These are phyloP conservation scores for Barbarea vulgaris DNA, from an alignment of 345 rosid species.

Conservation along the genomic window DNA sequence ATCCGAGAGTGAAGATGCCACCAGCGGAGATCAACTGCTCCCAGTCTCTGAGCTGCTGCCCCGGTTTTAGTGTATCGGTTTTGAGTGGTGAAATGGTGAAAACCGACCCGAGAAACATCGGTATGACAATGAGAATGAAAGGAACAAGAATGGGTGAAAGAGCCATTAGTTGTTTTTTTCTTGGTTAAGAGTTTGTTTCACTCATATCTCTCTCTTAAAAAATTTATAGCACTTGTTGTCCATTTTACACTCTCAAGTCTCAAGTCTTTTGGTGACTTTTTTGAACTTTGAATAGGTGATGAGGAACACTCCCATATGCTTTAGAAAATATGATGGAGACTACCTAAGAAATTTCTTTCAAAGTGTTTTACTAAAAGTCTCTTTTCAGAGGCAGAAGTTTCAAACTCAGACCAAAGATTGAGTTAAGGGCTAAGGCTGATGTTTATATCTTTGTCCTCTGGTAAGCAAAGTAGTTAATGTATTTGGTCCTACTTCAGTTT, in stretches of 20 bases:
- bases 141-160: constrained; percentile 13
- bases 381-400: not conserved
- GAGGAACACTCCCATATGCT: constrained; percentile 10
- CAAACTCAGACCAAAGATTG: constrained; percentile 9
- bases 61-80: constrained; percentile 47
- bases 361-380: not conserved
- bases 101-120: constrained; percentile 1
- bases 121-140: constrained; percentile 27
- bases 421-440: no score
- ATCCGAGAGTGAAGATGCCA: constrained; percentile 56
- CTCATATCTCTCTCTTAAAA: not conserved
- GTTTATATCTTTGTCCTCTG: not conserved
- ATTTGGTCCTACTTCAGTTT: not conserved
- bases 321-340: constrained; percentile 6
- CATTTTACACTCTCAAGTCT: constrained; percentile 6
- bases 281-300: not conserved
- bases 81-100: constrained; percentile 18
- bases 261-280: not conserved
- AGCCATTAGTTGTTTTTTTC: constrained; percentile 29
- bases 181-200: constrained; percentile 3
- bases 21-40: constrained; percentile 55
- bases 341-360: constrained; percentile 4
- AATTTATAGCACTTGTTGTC: not conserved
- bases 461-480: not conserved
- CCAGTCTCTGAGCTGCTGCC: constrained; percentile 59